These are phyloP conservation scores for Porphyridium purpureum DNA, from an alignment of 23 red algal genomes.

Conservation along the genomic window DNA sequence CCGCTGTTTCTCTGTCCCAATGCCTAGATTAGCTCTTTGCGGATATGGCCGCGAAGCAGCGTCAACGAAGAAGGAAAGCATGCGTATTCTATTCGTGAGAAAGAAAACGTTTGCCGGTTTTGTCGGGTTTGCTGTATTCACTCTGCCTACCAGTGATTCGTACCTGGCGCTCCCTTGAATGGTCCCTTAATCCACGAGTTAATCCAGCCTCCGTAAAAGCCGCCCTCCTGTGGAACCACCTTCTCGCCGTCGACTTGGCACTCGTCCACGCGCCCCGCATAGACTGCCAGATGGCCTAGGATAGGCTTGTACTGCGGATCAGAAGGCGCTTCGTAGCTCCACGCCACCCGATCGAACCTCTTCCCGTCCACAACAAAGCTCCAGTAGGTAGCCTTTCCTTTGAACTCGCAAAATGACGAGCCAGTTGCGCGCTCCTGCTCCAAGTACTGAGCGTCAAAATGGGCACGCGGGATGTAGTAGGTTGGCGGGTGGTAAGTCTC, in stretches of 20 bases:
- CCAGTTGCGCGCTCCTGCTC: slow-evolving; percentile 7
- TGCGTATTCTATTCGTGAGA: no score
- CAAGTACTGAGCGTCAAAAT: slow-evolving; percentile 10
- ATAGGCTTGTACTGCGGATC: slow-evolving; percentile 7
- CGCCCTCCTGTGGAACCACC: slow-evolving; percentile 11
- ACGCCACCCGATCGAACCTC: slow-evolving; percentile 7
- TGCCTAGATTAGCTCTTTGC: no score
- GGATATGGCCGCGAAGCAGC: no score
- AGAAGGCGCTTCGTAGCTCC: slow-evolving; percentile 13
- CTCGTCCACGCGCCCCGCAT: slow-evolving; percentile 16
- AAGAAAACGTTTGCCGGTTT: no score
- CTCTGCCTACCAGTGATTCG: slow-evolving; percentile 2
- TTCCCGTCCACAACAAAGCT: background rate
- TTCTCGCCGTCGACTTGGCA: slow-evolving; percentile 16
- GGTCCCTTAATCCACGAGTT: slow-evolving; percentile 9
- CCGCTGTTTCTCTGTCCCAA: slow-evolving; percentile 8
- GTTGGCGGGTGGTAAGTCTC: slow-evolving; percentile 23
- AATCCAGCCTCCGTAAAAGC: slow-evolving; percentile 41
- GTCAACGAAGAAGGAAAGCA: no score
- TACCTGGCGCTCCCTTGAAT: slow-evolving; percentile 14
- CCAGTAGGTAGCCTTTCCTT: slow-evolving; percentile 9
- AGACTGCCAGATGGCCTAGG: slow-evolving; percentile 10
- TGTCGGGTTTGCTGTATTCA: no score
- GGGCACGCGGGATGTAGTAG: slow-evolving; percentile 24
- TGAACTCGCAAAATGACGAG: slow-evolving; percentile 45